These are phyloP conservation scores for Botryosphaeria agaves DNA, from an alignment of 2,329 filamentous ascomycete species.

Conservation along the genomic window DNA sequence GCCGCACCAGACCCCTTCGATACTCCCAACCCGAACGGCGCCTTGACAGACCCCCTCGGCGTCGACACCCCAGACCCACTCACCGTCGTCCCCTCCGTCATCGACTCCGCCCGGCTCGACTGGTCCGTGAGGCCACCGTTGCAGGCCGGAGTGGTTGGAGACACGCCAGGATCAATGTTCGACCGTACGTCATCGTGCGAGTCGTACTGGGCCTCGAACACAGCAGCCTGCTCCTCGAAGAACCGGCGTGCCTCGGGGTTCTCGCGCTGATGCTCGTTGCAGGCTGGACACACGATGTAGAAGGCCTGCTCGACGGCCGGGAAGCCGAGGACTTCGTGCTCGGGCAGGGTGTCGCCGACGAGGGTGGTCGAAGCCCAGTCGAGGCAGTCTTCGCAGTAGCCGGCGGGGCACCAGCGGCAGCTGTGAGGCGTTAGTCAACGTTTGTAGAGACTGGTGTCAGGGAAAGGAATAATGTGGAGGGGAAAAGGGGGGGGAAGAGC, in stretches of 20 bases:
- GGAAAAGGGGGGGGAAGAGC: background rate
- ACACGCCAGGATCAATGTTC: too few relatives aligned
- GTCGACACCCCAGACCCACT: background rate
- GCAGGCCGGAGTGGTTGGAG: too few relatives aligned
- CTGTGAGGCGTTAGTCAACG: too few relatives aligned
- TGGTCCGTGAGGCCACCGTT: background rate
- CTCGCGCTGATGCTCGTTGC: conserved; percentile 18
- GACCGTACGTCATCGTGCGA: background rate
- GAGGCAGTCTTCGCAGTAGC: conserved; percentile 42
- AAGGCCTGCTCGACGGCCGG: conserved; percentile 24
- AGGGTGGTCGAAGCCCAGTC: conserved; percentile 33
- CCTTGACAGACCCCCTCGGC: background rate
- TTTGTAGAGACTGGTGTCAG: too few relatives aligned
- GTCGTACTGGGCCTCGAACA: conserved; percentile 6
- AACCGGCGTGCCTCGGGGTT: conserved; percentile 11
- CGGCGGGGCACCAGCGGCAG: conserved; percentile 37
- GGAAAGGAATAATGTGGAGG: background rate
- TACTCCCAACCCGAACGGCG: too few relatives aligned
- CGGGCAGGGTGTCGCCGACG: conserved; percentile 32
- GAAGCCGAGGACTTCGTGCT: conserved; percentile 34
- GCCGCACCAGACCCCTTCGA: too few relatives aligned
- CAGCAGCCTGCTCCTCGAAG: conserved; percentile 10
- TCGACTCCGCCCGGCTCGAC: background rate
- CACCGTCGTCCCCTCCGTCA: conserved; percentile 1
- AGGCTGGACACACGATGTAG: conserved; percentile 33